These are phyloP conservation scores for Waltergamsia citrina DNA, from an alignment of 2,329 filamentous ascomycete species.

Conservation along the genomic window DNA sequence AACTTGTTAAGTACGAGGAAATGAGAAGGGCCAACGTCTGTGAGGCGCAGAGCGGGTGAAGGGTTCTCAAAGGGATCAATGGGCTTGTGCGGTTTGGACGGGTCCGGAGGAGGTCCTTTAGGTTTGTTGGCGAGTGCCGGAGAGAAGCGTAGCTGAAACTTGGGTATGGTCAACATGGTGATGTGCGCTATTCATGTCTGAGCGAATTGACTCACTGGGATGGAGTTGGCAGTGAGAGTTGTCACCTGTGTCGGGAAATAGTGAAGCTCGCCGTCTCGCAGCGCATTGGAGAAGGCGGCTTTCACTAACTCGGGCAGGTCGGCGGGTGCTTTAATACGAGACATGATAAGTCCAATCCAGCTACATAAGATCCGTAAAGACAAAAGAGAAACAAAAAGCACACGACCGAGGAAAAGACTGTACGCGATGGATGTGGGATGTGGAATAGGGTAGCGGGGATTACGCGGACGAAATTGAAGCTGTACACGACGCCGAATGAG, in stretches of 20 bases:
- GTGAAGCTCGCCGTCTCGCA: slow-evolving; percentile 35
- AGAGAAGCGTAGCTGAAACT: slow-evolving; percentile 69
- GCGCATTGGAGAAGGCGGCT: slow-evolving; percentile 36
- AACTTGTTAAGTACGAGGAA: slow-evolving; percentile 68
- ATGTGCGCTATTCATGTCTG: neutral
- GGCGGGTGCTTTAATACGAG: slow-evolving; percentile 27
- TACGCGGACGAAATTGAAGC: no score
- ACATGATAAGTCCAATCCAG: no score
- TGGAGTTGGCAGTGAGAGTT: slow-evolving; percentile 30
- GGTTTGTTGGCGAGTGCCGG: slow-evolving; percentile 61
- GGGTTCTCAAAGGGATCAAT: slow-evolving; percentile 60
- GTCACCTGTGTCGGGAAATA: slow-evolving; percentile 46
- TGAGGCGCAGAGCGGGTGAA: slow-evolving; percentile 39
- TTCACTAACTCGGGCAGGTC: slow-evolving; percentile 43
- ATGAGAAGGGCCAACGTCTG: slow-evolving; percentile 43
- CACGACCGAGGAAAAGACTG: no score
- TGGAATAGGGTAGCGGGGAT: no score
- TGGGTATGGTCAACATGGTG: neutral
- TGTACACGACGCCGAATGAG: no score
- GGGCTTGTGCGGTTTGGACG: slow-evolving; percentile 21
- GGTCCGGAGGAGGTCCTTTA: slow-evolving; percentile 28
- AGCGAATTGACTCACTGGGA: slow-evolving; percentile 26
- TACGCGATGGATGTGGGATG: no score
- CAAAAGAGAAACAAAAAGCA: no score
- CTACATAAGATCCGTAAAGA: no score